Evolutionary conservation across 2,329 filamentous ascomycete species (phyloP), one percentile per base, ranked within the genome.

Genomic region (Stylonectria norvegica): DNA sequence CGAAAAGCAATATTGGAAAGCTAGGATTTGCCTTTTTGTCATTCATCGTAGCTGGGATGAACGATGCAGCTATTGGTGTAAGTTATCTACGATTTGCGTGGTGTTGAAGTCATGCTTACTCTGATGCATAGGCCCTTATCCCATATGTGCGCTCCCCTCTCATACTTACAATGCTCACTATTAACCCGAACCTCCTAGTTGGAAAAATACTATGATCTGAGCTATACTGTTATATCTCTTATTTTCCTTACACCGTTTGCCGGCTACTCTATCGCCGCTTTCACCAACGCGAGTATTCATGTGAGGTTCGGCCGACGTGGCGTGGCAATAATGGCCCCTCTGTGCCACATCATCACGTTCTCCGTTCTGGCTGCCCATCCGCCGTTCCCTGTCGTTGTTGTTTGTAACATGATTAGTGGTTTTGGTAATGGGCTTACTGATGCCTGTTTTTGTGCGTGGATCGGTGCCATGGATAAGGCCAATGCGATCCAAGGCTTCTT

Each of bases 401-500:
- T 84, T 3, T 71, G 76, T 31, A 83, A 81, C 55, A 74, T 77
- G 30, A 59, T 86, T 10, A 76, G 78, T 5, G 83, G 83, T 0
- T 79, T 86, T 29, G 83, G 82, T 0, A 86, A 84, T 49, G 83
- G 83, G 0, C 57, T 86, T 0, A 70, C 73, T 1, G 81, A 76
- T 40, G 71, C 68, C 1, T 71, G 64, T 11, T 76, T 71, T 55
- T 71, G 68, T 44, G 68, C 70, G 0, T 74, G 71, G 70, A 59
- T 72, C 5, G 84, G 83, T 1, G 76, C 73, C 33, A 84, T 88
- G 79, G 73, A 79, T 8, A 79, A 81, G 47, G 77, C 79, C 1
- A 86, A 87, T 49, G 73, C 83, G 28, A 66, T 87, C 1, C 71
- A 84, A 5, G 83, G 83, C 0, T 74, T 85, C 38, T 58, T 86